Evolutionary conservation across 768 basidiomycete species (phyloP), one percentile per base, ranked within the genome.

Genomic region (Amanita brunnescens): DNA sequence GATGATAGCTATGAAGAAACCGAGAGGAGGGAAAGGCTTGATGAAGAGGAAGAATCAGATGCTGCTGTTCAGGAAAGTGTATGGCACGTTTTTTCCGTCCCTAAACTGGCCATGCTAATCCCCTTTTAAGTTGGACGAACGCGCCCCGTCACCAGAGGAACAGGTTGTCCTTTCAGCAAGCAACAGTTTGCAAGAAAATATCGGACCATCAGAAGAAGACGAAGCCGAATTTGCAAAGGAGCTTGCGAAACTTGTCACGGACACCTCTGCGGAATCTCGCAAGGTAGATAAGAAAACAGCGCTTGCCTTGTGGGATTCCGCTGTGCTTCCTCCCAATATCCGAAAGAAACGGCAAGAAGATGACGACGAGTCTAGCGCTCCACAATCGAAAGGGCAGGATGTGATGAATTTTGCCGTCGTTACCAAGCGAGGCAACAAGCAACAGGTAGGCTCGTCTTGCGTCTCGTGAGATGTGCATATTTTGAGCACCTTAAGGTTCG

Each of bases 221-320:
- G 89, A 95, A 42, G 87, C 83, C 2, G 95, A 94, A 30, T 99
- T 99, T 61, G 89, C 86, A 7, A 91, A 91, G 64, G 96, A 98
- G 64, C 78, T 99, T 16, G 92, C 95, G 2, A 97, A 89, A 70
- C 83, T 99, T 71, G 83, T 97, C 43, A 91, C 89, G 0, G 91
- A 95, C 58, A 85, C 81, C 13, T 88, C 91, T 14, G 68, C 78
- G 0, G 91, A 96, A 57, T 79, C 85, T 2, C 75, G 91, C 57
- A 90, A 87, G 61, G 82, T 92, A 18, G 93, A 96, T 62, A 87
- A 89, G 67, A 90, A 87, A 67, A 85, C 88, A 1, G 90, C 88
- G 0, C 76, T 85, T 16, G 85, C 85, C 0, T 76, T 94, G 53
- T 95, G 91, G 85, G 93, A 97, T 61, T 85, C 88, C 29, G 81